These are phyloP conservation scores for Candida adriatica DNA, from an alignment of 805 yeast species.

Conservation along the genomic window DNA sequence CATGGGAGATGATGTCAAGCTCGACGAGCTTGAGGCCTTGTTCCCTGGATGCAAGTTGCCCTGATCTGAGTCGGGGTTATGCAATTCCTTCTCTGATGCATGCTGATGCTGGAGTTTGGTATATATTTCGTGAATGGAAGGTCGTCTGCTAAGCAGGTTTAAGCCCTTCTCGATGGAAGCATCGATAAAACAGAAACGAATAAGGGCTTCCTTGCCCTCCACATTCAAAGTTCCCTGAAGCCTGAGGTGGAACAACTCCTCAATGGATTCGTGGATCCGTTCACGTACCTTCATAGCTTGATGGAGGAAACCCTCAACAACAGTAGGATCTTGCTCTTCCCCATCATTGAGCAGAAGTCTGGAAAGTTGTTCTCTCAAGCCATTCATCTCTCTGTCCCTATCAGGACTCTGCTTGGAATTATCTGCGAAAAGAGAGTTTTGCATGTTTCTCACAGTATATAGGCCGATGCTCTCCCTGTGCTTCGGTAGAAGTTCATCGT, in stretches of 20 bases:
- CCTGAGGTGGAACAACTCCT: constrained; percentile 54
- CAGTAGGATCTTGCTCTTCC: constrained; percentile 19
- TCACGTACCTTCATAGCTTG: constrained; percentile 32
- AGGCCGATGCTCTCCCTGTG: constrained; percentile 64
- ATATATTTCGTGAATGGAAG: constrained; percentile 8
- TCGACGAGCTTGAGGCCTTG: neutral
- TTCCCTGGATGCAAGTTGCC: neutral
- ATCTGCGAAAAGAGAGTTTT: constrained; percentile 30
- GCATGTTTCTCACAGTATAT: constrained; percentile 79
- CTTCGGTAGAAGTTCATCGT: constrained; percentile 46
- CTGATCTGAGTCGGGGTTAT: neutral
- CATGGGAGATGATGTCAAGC: constrained; percentile 7
- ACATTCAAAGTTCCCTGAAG: constrained; percentile 45
- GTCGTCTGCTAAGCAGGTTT: constrained; percentile 26
- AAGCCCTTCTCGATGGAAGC: constrained; percentile 57
- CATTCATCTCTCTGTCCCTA: constrained; percentile 37
- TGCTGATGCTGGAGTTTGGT: constrained; percentile 2
- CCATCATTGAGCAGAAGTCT: constrained; percentile 31
- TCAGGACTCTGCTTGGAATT: neutral
- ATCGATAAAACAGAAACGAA: constrained; percentile 65
- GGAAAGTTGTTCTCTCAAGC: constrained; percentile 47
- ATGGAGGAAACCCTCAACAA: constrained; percentile 28
- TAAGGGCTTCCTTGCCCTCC: constrained; percentile 74
- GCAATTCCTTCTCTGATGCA: too few species aligned
- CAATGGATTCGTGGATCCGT: constrained; percentile 40